Evolutionary conservation across 345 rosid species (phyloP).

Genomic region (Murraya koenigii): DNA sequence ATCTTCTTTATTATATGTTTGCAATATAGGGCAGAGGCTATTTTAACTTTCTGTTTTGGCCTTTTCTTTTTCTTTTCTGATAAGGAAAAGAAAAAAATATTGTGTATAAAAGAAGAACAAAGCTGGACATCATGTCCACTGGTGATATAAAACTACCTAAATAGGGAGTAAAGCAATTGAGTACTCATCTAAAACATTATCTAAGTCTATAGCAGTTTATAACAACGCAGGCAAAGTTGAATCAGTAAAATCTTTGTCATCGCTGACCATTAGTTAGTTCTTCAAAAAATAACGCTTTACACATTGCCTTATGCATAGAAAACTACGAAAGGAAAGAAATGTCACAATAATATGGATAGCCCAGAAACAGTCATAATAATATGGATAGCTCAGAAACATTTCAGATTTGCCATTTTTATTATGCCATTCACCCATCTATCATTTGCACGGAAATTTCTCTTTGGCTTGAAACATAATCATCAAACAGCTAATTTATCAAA

Average conservation of each 20-base stretch:
- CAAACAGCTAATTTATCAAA: background rate
- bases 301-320: background rate
- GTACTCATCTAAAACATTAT: too few relatives aligned
- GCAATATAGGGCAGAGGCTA: too few relatives aligned
- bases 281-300: background rate
- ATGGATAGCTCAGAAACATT: background rate
- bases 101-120: too few relatives aligned
- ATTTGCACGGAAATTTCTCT: background rate
- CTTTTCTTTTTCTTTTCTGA: too few relatives aligned
- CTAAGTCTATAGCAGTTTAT: background rate
- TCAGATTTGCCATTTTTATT: background rate
- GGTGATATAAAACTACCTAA: too few relatives aligned
- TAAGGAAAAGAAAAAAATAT: too few relatives aligned
- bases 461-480: background rate
- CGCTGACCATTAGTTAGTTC: background rate
- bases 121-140: too few relatives aligned
- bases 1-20: too few relatives aligned
- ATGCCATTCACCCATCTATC: background rate
- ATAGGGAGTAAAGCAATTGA: too few relatives aligned
- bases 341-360: too few relatives aligned
- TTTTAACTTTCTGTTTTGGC: too few relatives aligned
- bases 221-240: background rate
- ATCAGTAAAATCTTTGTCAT: background rate
- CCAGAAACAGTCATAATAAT: background rate
- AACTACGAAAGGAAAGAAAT: background rate